Evolutionary conservation across 1,284 basidiomycete genomes (phyloP).

Genomic region (Melampsora americana): DNA sequence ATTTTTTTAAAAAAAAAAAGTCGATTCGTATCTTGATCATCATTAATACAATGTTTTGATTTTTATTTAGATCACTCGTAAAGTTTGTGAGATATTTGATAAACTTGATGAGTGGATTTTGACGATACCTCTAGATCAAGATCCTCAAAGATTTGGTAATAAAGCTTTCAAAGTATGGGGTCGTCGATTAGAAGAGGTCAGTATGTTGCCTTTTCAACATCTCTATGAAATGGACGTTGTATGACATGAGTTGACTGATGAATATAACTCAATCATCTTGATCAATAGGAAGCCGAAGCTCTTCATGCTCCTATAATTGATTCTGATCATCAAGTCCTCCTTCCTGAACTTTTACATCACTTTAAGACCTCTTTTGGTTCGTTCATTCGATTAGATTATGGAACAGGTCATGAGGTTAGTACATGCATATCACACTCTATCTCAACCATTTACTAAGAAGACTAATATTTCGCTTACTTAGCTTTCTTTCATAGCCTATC

Average conservation of each 20-base stretch:
- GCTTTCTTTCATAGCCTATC: slow-evolving; percentile 36
- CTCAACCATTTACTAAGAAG: background rate
- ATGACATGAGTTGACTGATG: background rate
- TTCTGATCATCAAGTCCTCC: slow-evolving; percentile 57
- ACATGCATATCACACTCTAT: background rate
- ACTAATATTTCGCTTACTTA: background rate
- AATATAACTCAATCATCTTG: background rate
- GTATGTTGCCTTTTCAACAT: slow-evolving; percentile 46
- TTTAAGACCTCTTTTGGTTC: slow-evolving; percentile 83
- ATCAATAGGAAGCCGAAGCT: slow-evolving; percentile 62
- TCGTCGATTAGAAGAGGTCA: slow-evolving; percentile 70
- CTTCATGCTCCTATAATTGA: slow-evolving; percentile 63
- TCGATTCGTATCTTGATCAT: background rate
- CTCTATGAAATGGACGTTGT: background rate
- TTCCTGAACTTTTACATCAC: slow-evolving; percentile 69
- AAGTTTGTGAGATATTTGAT: slow-evolving; percentile 64
- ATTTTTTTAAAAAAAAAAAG: background rate
- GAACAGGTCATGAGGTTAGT: slow-evolving; percentile 88
- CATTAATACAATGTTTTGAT: background rate
- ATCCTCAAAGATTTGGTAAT: slow-evolving; percentile 90
- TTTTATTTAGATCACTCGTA: slow-evolving; percentile 58
- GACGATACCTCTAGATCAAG: slow-evolving; percentile 72
- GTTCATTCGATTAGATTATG: slow-evolving; percentile 88
- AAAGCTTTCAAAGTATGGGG: slow-evolving; percentile 87
- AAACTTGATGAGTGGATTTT: slow-evolving; percentile 74